These are phyloP conservation scores for Juncus effusus DNA, from an alignment of 176 grass and related monocot species.

Conservation along the genomic window DNA sequence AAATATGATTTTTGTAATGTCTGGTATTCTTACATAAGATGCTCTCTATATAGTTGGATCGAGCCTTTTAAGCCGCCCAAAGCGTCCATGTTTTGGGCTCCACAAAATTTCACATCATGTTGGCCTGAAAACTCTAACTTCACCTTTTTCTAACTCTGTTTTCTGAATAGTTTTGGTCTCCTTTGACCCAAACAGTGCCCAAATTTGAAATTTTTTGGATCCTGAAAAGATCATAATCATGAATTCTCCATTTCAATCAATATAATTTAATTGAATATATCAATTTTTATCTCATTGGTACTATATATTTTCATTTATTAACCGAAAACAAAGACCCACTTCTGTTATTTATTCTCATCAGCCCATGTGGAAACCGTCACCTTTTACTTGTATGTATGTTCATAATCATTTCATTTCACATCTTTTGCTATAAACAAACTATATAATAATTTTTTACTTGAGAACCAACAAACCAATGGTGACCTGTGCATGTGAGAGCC, in stretches of 20 bases:
- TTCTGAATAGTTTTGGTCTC: neutral
- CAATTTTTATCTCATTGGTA: no score
- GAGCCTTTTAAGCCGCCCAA: slow-evolving; percentile 6
- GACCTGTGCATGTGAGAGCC: neutral
- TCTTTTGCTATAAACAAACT: neutral
- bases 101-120: slow-evolving; percentile 4
- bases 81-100: slow-evolving; percentile 7
- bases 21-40: no score
- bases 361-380: no score
- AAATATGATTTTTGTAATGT: no score
- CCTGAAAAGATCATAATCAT: neutral
- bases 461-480: neutral
- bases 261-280: no score
- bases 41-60: slow-evolving; percentile 11
- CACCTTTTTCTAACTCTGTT: neutral
- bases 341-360: no score
- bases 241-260: no score
- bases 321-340: no score
- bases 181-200: slow-evolving; percentile 20
- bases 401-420: neutral
- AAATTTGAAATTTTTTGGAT: neutral
- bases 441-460: neutral
- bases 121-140: neutral
- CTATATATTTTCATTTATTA: no score
- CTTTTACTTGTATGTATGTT: no score